A percentile compares a stretch with the other conserved stretches of the same genome.
Evolutionary conservation across 2,329 filamentous ascomycete species (phyloP).

Genomic region (Coniella lustricola): DNA sequence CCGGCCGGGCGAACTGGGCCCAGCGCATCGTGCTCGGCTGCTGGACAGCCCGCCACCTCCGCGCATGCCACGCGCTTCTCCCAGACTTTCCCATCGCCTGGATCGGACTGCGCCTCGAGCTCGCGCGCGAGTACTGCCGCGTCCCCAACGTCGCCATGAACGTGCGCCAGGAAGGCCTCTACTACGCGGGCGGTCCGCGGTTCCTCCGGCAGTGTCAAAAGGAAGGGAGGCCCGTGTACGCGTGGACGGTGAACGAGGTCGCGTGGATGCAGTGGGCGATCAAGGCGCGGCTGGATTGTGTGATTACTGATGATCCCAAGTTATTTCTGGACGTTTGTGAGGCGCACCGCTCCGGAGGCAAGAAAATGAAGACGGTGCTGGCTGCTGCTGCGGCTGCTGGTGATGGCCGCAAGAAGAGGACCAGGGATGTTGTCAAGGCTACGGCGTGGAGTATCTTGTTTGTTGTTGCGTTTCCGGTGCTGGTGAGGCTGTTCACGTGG

Average conservation of each 20-base stretch:
- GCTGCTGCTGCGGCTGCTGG: too few species aligned
- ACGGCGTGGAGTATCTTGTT: constrained; percentile 1
- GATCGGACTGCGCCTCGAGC: constrained; percentile 59
- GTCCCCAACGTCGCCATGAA: constrained; percentile 69
- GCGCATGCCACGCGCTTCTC: constrained; percentile 53
- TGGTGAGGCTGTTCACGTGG: neutral
- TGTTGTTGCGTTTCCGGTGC: neutral
- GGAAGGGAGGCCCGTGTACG: constrained; percentile 55
- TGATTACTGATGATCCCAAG: constrained; percentile 78
- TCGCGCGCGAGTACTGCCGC: constrained; percentile 63
- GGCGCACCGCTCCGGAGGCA: constrained; percentile 17
- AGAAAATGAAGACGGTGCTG: neutral
- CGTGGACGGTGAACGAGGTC: constrained; percentile 83
- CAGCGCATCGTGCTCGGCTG: constrained; percentile 70
- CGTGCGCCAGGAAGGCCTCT: constrained; percentile 61
- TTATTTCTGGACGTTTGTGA: constrained; percentile 56
- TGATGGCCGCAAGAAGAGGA: neutral
- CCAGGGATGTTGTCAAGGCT: neutral
- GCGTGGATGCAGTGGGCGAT: constrained; percentile 79
- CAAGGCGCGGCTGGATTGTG: constrained; percentile 59
- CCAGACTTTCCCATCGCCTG: constrained; percentile 58
- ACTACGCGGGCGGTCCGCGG: constrained; percentile 56
- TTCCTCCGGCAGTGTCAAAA: constrained; percentile 59
- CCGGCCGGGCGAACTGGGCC: constrained; percentile 57
- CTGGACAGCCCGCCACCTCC: constrained; percentile 51